Conservation (phyloP, 306 rosid genomes). For the Boehmeria nivea region DNA sequence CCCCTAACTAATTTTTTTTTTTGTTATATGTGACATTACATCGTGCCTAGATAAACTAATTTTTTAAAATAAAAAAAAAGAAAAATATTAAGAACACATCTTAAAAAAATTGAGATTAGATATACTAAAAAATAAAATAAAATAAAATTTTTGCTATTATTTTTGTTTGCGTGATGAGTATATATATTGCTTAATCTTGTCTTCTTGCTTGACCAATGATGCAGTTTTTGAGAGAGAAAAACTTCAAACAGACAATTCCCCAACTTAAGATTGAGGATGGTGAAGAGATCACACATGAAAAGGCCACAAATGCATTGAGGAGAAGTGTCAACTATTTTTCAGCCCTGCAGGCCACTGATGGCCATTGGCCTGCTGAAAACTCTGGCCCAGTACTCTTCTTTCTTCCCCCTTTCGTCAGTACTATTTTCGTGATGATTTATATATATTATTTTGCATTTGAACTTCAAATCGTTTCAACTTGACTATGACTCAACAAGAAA, state of each 20-base stretch:
- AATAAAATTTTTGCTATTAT: too few relatives aligned
- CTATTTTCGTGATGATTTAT: not conserved
- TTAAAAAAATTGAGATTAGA: too few relatives aligned
- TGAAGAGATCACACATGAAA: conserved; percentile 38
- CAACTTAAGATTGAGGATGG: conserved; percentile 41
- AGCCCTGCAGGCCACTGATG: conserved; percentile 56
- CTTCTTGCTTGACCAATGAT: not conserved
- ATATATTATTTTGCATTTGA: too few relatives aligned
- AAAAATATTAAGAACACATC: too few relatives aligned
- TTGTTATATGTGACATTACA: too few relatives aligned
- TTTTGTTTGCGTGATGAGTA: too few relatives aligned
- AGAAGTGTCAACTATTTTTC: conserved; percentile 40
- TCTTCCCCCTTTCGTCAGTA: conserved; percentile 66
- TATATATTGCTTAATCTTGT: not conserved
- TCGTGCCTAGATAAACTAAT: too few relatives aligned
- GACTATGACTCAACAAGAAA: too few relatives aligned
- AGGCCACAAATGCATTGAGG: conserved; percentile 24
- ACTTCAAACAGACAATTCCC: conserved; percentile 37
- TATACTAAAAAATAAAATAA: too few relatives aligned
- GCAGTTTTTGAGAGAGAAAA: not conserved
- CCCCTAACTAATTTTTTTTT: too few relatives aligned
- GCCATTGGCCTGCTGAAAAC: conserved; percentile 85
- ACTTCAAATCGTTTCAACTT: too few relatives aligned
- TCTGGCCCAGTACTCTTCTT: conserved; percentile 71
- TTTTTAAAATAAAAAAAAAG: too few relatives aligned